Conservation (phyloP, 208 protist species). For the Balamuthia mandrillaris region DNA sequence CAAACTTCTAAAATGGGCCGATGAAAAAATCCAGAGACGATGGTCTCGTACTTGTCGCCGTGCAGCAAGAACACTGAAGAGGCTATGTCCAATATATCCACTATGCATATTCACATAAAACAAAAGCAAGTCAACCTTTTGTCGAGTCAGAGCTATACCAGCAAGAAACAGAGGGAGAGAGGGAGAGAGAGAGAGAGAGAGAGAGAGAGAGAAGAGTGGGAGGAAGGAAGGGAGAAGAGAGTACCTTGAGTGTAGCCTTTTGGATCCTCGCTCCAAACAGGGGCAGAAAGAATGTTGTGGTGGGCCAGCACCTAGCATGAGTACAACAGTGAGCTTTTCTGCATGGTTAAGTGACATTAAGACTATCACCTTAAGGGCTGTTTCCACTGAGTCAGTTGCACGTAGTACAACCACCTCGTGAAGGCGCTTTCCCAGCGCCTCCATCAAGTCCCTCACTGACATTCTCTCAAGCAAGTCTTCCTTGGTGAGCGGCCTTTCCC, state of each 20-base stretch:
- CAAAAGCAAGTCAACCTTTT: too few relatives aligned
- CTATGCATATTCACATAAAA: too few relatives aligned
- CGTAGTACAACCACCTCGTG: not conserved
- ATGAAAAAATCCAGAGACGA: slow-evolving; percentile 29
- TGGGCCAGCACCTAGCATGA: not conserved
- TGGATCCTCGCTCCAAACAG: slow-evolving; percentile 25
- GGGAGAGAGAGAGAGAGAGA: not conserved
- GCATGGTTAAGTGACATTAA: not conserved
- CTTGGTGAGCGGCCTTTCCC: not conserved
- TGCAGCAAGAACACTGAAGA: not conserved
- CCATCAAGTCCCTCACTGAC: slow-evolving; percentile 13
- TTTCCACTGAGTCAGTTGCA: not conserved
- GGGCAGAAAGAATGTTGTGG: not conserved
- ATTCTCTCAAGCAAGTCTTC: slow-evolving; percentile 10
- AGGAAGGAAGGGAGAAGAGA: not conserved
- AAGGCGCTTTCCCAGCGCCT: not conserved
- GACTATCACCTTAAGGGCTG: not conserved
- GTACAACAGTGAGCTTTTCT: not conserved
- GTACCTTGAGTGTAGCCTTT: slow-evolving; percentile 9
- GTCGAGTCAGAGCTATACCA: not conserved
- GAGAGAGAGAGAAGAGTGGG: too few relatives aligned
- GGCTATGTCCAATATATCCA: slow-evolving; percentile 27
- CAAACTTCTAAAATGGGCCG: not conserved
- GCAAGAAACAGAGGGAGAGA: not conserved
- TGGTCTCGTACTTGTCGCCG: not conserved